phyloP scores from a whole-genome alignment of 306 rosid species.

The Begonia loranthoides region DNA sequence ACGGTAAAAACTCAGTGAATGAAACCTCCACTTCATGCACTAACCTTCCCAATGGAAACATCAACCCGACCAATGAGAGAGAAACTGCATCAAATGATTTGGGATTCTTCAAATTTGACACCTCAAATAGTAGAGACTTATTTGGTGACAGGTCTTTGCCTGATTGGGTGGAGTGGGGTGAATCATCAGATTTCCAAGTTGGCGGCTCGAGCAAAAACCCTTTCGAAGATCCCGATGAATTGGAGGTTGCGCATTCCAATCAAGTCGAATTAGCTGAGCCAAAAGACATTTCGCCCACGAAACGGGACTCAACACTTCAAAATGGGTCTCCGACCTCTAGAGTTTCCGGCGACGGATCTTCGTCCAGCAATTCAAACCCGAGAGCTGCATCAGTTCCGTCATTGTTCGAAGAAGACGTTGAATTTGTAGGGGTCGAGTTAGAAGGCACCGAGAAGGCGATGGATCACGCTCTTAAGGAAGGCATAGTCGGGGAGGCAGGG shows the following conservation, averaged over 20 bases:
- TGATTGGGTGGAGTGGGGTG: constrained; percentile 88
- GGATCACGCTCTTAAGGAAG: constrained; percentile 98
- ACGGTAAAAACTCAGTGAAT: constrained; percentile 34
- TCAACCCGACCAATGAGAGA: constrained; percentile 14
- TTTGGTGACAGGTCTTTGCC: constrained; percentile 74
- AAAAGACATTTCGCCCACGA: constrained; percentile 23
- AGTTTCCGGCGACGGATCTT: constrained; percentile 29
- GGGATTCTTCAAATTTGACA: constrained; percentile 78
- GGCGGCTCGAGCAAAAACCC: constrained; percentile 67
- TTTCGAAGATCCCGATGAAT: constrained; percentile 48
- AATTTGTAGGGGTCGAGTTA: constrained; percentile 89
- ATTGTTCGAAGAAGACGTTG: constrained; percentile 89
- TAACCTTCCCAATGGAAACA: constrained; percentile 26
- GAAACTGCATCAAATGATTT: constrained; percentile 36
- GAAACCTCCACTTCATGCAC: constrained; percentile 51
- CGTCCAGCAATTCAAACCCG: constrained; percentile 28
- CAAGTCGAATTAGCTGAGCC: constrained; percentile 34
- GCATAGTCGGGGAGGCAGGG: constrained; percentile 96
- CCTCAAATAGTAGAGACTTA: constrained; percentile 50
- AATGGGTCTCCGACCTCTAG: constrained; percentile 50
- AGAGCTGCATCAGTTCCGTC: constrained; percentile 60
- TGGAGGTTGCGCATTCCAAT: constrained; percentile 19
- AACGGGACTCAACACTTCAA: constrained; percentile 34
- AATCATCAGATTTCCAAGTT: constrained; percentile 59
- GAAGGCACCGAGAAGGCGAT: constrained; percentile 95